Evolutionary conservation across 139 green algal genomes (phyloP), one percentile per base, ranked within the genome.

Genomic region (Volvox reticuliferus): DNA sequence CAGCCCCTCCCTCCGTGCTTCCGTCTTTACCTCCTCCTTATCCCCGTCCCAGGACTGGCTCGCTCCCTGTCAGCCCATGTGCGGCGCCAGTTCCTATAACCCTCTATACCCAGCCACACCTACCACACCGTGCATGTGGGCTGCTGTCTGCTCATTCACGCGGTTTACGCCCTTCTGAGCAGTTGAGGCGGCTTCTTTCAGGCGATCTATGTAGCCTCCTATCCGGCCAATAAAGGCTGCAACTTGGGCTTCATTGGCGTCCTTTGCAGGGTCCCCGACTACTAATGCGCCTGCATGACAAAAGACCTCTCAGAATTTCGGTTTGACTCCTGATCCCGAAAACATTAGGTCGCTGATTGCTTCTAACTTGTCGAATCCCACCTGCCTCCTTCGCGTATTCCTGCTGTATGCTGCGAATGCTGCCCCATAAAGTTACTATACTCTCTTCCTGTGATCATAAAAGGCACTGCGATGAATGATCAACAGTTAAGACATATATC

Each of bases 61-160:
- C 9, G 44, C 5, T 55, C 44, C 44, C 44, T 9, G 5, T 5
- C 9, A 55, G 5, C 44, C 44, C 44, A 9, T 55, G 44, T 9
- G 44, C 44, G 44, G 9, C 44, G 44, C 5, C 44, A 55, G 44
- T 55, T 9, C 44, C 9, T 55, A 55, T 55, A 55, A 55, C 44
- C 44, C 44, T n/a, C 44, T 55, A 9, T 55, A 55, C 44, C 44
- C 44, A 9, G 65, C 65, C 65, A 68, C 32, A 71, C 95, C 79
- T 82, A 97, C 96, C 93, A 96, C 92, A 22, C 97, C 97, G 85
- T 98, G 95, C 61, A 96, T 91, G 93, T 98, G 97, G 22, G 96
- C 96, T 20, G 91, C 55, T n/a, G 94, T 90, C 6, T 97, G 89
- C 24, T 92, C 65, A 69, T 95, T 98, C 33, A 75, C 61, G 2